phyloP scores from a whole-genome alignment of 2,329 filamentous ascomycete genomes.

The Neofusicoccum sp. region DNA sequence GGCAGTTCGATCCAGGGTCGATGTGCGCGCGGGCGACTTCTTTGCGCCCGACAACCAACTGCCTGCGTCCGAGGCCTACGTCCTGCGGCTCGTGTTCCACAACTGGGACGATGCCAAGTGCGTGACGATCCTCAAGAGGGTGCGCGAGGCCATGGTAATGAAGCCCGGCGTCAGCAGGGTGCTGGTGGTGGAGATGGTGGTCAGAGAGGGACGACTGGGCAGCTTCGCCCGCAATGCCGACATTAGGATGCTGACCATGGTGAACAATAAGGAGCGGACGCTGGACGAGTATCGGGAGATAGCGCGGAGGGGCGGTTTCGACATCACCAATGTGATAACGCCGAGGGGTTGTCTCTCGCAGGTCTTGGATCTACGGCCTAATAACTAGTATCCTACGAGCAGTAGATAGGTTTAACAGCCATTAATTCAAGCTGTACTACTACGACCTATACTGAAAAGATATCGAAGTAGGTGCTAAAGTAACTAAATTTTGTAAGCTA shows the following conservation, averaged over 20 bases:
- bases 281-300: neutral
- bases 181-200: conserved; percentile 5
- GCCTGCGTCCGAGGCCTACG: neutral
- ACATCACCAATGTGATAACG: neutral
- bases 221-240: neutral
- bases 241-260: neutral
- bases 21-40: neutral
- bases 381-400: no score
- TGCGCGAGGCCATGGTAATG: neutral
- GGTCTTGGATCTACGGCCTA: conserved; percentile 4
- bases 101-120: conserved; percentile 1
- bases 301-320: neutral
- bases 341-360: conserved; percentile 2
- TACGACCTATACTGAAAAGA: no score
- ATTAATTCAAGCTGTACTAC: no score
- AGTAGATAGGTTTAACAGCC: no score
- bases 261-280: neutral
- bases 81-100: neutral
- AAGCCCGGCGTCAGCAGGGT: neutral
- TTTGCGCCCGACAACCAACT: neutral
- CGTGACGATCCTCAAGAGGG: neutral
- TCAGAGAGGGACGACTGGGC: neutral
- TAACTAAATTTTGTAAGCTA: no score
- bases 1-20: neutral
- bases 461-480: no score